A percentile compares a stretch with the other conserved stretches of the same genome.
Conservation (phyloP, 192 early-diverging fungal species). For the Spizellomyces punctatus region DNA sequence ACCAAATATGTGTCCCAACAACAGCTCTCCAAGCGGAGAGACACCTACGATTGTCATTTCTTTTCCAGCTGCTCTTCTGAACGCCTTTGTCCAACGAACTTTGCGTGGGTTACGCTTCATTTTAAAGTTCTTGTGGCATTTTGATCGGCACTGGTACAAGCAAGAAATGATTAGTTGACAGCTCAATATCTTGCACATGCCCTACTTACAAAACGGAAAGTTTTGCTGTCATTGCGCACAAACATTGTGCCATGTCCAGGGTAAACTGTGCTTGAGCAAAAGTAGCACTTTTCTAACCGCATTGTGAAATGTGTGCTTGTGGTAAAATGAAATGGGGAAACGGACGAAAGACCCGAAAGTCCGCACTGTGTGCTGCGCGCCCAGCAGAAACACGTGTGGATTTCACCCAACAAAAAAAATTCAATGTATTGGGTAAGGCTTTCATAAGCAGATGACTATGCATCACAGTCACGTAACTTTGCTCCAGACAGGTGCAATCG, state of each 20-base stretch:
- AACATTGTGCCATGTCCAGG: constrained; percentile 99
- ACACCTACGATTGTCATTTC: constrained; percentile 94
- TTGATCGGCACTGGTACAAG: constrained; percentile 77
- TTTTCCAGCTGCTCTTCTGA: constrained; percentile 97
- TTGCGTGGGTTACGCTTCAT: constrained; percentile 99
- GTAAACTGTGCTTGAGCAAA: constrained; percentile 95
- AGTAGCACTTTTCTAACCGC: constrained; percentile 99
- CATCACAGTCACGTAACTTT: no score
- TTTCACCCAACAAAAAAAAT: no score
- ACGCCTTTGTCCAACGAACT: constrained; percentile 99
- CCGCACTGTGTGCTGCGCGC: no score
- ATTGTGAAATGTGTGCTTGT: constrained; percentile 46
- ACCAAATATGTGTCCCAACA: neutral
- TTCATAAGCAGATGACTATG: no score
- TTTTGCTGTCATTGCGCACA: constrained; percentile 97
- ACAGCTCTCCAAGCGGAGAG: constrained; percentile 12
- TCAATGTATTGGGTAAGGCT: no score
- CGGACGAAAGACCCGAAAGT: no score
- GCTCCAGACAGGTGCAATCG: no score
- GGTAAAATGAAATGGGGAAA: no score
- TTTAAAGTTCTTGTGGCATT: constrained; percentile 99
- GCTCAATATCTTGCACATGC: neutral
- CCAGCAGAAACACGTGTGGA: no score
- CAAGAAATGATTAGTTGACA: constrained; percentile 66
- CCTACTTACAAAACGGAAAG: constrained; percentile 49